Conservation (phyloP, 2,329 filamentous ascomycete genomes). For the Xylariaceae sp. region DNA sequence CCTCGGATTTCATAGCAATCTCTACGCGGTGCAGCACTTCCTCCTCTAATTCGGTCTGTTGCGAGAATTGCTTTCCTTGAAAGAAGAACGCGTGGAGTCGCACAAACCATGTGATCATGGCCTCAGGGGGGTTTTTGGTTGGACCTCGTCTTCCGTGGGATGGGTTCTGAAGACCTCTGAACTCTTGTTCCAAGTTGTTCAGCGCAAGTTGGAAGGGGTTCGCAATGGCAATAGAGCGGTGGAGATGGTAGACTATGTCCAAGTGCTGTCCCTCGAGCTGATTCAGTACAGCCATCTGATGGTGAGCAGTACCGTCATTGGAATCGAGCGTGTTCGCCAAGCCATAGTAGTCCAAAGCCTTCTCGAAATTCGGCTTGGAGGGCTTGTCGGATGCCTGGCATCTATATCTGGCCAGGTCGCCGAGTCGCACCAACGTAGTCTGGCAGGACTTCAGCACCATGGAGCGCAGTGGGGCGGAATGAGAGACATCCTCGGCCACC, state of each 20-base stretch:
- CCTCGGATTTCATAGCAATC: constrained; percentile 62
- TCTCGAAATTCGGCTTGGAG: constrained; percentile 64
- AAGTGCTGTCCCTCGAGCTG: constrained; percentile 72
- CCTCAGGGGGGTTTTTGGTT: constrained; percentile 49
- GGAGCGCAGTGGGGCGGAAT: constrained; percentile 37
- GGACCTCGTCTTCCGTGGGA: constrained; percentile 25
- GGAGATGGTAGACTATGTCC: constrained; percentile 81
- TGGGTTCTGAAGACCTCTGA: constrained; percentile 46
- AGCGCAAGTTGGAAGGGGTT: constrained; percentile 68
- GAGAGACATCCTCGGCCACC: constrained; percentile 37
- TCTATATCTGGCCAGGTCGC: constrained; percentile 85
- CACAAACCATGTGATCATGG: constrained; percentile 74
- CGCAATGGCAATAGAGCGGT: constrained; percentile 69
- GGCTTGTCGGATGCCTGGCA: constrained; percentile 61
- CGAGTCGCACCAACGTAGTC: constrained; percentile 74
- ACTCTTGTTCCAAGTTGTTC: constrained; percentile 72
- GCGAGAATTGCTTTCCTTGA: constrained; percentile 64
- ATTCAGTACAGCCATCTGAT: constrained; percentile 84
- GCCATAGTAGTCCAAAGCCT: constrained; percentile 75
- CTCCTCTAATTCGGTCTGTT: constrained; percentile 73
- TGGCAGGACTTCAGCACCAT: constrained; percentile 69
- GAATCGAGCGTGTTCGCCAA: constrained; percentile 75
- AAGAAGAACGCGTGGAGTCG: constrained; percentile 80
- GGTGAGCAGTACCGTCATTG: constrained; percentile 71
- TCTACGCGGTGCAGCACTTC: constrained; percentile 76